Conservation (phyloP, 1,139 yeast species). For the Debaryomycetaceae sp. region DNA sequence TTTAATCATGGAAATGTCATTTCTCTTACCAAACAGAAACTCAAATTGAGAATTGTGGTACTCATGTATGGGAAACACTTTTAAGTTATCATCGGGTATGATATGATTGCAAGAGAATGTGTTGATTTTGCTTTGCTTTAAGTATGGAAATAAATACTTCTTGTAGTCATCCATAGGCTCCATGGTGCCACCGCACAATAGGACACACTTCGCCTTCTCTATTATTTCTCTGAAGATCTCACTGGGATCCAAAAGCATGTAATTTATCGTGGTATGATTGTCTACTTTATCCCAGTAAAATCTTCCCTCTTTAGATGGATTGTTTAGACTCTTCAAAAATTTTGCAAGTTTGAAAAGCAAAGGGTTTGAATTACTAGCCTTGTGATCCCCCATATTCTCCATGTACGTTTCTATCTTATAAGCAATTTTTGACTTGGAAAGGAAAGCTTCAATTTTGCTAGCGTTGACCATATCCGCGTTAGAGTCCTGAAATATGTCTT, state of each 20-base stretch:
- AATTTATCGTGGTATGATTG: constrained; percentile 44
- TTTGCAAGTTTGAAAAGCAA: constrained; percentile 62
- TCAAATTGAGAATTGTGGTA: constrained; percentile 37
- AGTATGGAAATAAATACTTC: constrained; percentile 62
- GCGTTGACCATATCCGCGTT: constrained; percentile 74
- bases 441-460: constrained; percentile 61
- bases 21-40: constrained; percentile 68
- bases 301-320: constrained; percentile 79
- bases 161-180: constrained; percentile 77
- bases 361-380: constrained; percentile 40
- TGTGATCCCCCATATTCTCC: constrained; percentile 24
- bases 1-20: constrained; percentile 40
- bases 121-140: constrained; percentile 36
- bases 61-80: constrained; percentile 51
- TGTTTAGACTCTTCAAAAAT: constrained; percentile 63
- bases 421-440: constrained; percentile 70
- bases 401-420: constrained; percentile 78
- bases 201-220: constrained; percentile 63
- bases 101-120: constrained; percentile 81
- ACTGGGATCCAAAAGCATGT: constrained; percentile 80
- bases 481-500: constrained; percentile 53
- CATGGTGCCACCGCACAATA: constrained; percentile 96
- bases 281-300: constrained; percentile 58
- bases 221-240: constrained; percentile 64
- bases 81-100: constrained; percentile 66